Evolutionary conservation across 495 filamentous ascomycete species (phyloP), one percentile per base, ranked within the genome.

Genomic region (Trichocladium antarcticum): DNA sequence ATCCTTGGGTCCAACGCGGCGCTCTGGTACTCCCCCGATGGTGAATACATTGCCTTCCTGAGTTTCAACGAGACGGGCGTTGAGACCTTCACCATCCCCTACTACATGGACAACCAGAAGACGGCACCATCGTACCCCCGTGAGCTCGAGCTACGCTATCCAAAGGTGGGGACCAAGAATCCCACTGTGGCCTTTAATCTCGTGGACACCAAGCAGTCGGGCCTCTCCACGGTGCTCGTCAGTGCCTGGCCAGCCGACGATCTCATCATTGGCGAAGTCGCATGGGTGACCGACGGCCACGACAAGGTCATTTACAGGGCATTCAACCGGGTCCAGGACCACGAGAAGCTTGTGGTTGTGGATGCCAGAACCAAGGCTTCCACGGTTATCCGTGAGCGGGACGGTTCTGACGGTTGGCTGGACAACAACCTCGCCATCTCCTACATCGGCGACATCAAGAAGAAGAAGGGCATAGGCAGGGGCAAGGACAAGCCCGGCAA

Each of bases 21-120:
- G 1, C 63, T 78, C 4, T 80, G 77, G 77, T 80, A 72, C 49
- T 77, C 74, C 1, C 75, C 76, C 11, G 77, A 81, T 45, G 75
- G 72, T 16, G 56, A 75, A 51, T 70, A 73, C 31, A 65, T 80
- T 29, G 75, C 75, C 7, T 81, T 70, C 44, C 66, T 81, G 45
- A 70, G 66, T 50, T 76, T 79, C 60, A 71, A 80, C 49, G 77
- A 81, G 59, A 78, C 74, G 1, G 77, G 74, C 8, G 77, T 75
- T 20, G 64, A 70, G 42, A 79, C 74, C 0, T 81, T 74, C 49
- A 73, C 70, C 2, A 65, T 81, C 9, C 73, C 74, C 0, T 79
- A 80, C 53, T 80, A 74, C 52, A 78, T 78, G 76, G 63, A 69
- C 28, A 56, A 65, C 32, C 56, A 71, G 39, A 55, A 60, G 11